phyloP scores from a whole-genome alignment of 2,329 filamentous ascomycete genomes.

The Sporothrix inflata region DNA sequence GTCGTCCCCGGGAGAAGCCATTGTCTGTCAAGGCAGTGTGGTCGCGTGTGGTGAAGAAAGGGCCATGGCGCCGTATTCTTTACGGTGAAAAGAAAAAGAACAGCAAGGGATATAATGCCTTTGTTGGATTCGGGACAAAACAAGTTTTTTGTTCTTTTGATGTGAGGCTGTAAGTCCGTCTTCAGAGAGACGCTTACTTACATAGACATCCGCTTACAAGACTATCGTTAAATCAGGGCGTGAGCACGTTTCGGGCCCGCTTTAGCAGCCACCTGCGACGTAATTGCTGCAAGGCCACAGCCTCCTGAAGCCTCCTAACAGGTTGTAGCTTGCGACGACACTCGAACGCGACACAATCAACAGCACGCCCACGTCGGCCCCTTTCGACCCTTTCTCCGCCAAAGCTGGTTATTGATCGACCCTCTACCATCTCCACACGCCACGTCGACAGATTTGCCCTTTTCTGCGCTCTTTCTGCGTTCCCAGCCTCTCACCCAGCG shows the following conservation, averaged over 20 bases:
- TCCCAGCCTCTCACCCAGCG: background rate
- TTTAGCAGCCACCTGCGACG: background rate
- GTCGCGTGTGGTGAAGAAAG: background rate
- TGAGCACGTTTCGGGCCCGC: background rate
- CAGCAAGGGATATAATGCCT: background rate
- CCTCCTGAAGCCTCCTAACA: background rate
- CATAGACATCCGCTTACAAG: background rate
- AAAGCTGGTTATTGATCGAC: background rate
- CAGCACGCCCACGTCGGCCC: background rate
- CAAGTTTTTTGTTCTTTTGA: background rate
- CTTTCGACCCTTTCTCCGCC: background rate
- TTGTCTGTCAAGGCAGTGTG: background rate
- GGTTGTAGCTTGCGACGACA: background rate
- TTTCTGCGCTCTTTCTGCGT: background rate
- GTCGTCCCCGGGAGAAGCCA: constrained; percentile 8
- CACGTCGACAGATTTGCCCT: background rate
- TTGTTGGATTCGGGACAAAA: background rate
- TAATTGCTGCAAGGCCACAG: constrained; percentile 1
- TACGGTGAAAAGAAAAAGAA: background rate
- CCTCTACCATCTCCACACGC: background rate
- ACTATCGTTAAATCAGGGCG: background rate
- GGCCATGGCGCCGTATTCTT: background rate
- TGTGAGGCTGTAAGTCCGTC: constrained; percentile 17
- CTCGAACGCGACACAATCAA: background rate
- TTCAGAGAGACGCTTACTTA: background rate